Percentiles rank a stretch among this genome's conserved stretches.
phyloP scores from a whole-genome alignment of 306 rosid species.

The Neltuma alba region DNA sequence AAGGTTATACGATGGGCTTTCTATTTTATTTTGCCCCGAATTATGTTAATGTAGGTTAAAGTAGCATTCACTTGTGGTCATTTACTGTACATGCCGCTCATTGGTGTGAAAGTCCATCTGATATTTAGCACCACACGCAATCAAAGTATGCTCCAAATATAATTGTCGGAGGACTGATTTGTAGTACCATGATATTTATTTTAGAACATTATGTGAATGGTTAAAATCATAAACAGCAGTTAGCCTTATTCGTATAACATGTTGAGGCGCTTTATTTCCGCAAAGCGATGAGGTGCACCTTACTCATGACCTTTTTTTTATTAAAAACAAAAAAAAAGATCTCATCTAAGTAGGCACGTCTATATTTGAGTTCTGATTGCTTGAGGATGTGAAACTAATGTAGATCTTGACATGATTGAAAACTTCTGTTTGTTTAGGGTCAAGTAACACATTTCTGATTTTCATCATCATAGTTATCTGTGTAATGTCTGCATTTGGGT shows the following conservation, averaged over 20 bases:
- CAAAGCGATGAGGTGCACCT: background rate
- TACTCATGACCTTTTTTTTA: background rate
- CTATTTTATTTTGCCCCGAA: constrained; percentile 22
- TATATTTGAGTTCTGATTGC: constrained; percentile 25
- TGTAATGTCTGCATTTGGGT: background rate
- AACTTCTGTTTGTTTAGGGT: constrained; percentile 10
- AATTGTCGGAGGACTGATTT: background rate
- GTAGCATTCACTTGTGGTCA: constrained; percentile 6
- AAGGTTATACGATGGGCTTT: constrained; percentile 4
- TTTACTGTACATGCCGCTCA: background rate
- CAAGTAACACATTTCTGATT: constrained; percentile 12
- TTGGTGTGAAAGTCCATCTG: constrained; percentile 3
- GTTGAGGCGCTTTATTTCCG: background rate
- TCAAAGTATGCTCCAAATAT: background rate
- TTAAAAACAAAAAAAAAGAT: no score
- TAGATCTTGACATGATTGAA: constrained; percentile 13
- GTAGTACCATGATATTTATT: background rate
- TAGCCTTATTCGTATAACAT: background rate
- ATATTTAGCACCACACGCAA: background rate
- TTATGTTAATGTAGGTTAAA: background rate
- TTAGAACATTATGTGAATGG: background rate
- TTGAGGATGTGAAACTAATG: constrained; percentile 29
- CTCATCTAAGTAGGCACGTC: background rate
- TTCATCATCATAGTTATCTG: background rate
- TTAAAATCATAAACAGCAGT: background rate